phyloP scores from a whole-genome alignment of 2,329 filamentous ascomycete genomes.

The Trichoderma brevicompactum region DNA sequence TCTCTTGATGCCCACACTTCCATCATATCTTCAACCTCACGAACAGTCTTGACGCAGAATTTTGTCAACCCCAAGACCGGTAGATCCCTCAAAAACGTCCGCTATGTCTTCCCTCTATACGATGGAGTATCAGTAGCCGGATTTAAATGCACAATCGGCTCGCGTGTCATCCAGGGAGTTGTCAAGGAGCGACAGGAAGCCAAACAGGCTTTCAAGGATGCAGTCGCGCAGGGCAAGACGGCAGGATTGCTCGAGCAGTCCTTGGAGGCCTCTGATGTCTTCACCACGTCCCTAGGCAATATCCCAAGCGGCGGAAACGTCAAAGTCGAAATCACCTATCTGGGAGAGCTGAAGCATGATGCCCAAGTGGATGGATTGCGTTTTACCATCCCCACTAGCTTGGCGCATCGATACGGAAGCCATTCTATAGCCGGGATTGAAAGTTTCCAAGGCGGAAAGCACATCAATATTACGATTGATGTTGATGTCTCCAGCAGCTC shows the following conservation, averaged over 20 bases:
- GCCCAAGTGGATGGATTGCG: slow-evolving; percentile 68
- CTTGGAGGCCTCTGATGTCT: slow-evolving; percentile 64
- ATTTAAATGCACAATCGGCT: slow-evolving; percentile 67
- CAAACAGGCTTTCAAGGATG: slow-evolving; percentile 61
- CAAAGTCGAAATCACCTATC: slow-evolving; percentile 65
- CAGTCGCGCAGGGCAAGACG: slow-evolving; percentile 60
- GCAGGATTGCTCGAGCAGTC: slow-evolving; percentile 70
- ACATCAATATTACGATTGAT: slow-evolving; percentile 42
- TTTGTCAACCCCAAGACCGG: slow-evolving; percentile 61
- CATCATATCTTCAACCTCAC: slow-evolving; percentile 59
- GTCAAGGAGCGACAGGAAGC: slow-evolving; percentile 70
- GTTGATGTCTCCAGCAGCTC: slow-evolving; percentile 56
- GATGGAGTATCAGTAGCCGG: slow-evolving; percentile 72
- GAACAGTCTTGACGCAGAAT: slow-evolving; percentile 57
- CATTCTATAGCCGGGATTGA: not conserved
- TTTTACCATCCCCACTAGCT: slow-evolving; percentile 69
- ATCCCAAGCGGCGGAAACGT: slow-evolving; percentile 62
- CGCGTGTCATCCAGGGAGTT: slow-evolving; percentile 63
- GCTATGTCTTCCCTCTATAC: slow-evolving; percentile 73
- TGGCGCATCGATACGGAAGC: slow-evolving; percentile 68
- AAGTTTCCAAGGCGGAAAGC: not conserved
- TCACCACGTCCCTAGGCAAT: slow-evolving; percentile 70
- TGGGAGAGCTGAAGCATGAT: slow-evolving; percentile 74
- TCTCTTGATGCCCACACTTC: slow-evolving; percentile 62
- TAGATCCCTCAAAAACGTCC: slow-evolving; percentile 49